Conservation (phyloP, 2,329 filamentous ascomycete genomes). For the Aspergillus ustus region DNA sequence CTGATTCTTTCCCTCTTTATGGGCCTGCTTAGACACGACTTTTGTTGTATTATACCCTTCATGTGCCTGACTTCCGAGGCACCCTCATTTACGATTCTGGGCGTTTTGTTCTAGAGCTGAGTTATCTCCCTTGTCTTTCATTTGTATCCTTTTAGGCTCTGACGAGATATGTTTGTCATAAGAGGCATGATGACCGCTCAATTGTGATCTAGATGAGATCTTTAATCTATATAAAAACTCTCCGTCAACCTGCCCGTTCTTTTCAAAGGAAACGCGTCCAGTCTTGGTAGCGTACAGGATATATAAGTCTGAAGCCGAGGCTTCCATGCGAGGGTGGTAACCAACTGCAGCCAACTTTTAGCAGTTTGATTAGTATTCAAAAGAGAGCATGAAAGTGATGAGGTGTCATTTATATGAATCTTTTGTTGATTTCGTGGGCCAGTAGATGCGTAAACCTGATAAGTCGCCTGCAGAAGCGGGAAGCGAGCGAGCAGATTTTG, state of each 20-base stretch:
- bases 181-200: slow-evolving; percentile 33
- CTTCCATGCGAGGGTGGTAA: too few relatives aligned
- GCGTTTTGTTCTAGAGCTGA: slow-evolving; percentile 5
- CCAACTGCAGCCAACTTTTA: too few relatives aligned
- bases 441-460: neutral
- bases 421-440: neutral
- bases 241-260: too few relatives aligned
- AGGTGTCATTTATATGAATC: neutral
- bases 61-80: neutral
- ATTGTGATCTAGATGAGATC: slow-evolving; percentile 11
- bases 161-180: slow-evolving; percentile 34
- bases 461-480: neutral
- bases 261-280: too few relatives aligned
- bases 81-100: neutral
- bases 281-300: too few relatives aligned
- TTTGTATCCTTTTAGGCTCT: slow-evolving; percentile 14
- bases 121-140: slow-evolving; percentile 8
- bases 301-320: too few relatives aligned
- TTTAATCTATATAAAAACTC: neutral
- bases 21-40: neutral
- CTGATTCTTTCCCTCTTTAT: neutral
- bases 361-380: neutral
- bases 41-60: slow-evolving; percentile 14
- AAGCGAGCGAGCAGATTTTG: slow-evolving; percentile 2
- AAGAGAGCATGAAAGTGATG: too few relatives aligned